A percentile compares a stretch with the other conserved stretches of the same genome.
These are phyloP conservation scores for Backusella sp. DNA, from an alignment of 192 early-diverging fungal species.

Conservation along the genomic window DNA sequence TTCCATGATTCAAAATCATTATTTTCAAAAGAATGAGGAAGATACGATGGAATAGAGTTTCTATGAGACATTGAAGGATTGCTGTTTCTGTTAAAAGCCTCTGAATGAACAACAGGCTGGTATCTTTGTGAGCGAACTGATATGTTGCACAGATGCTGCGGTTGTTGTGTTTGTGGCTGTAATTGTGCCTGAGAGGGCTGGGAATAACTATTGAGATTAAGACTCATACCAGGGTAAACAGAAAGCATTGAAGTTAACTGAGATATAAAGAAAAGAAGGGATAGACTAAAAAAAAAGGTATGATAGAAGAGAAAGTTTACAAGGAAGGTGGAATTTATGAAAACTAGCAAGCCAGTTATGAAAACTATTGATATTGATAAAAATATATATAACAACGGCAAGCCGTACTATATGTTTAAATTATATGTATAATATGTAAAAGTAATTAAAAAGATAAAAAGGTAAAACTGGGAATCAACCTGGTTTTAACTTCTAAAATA, in stretches of 20 bases:
- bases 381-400: constrained; percentile 3
- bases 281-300: constrained; percentile 4
- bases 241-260: constrained; percentile 19
- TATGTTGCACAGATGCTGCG: background rate
- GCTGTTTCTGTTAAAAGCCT: background rate
- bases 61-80: background rate
- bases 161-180: background rate
- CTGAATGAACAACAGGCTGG: background rate
- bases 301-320: background rate
- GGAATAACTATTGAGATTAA: background rate
- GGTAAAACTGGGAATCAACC: background rate
- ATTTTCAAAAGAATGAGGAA: background rate
- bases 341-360: constrained; percentile 9
- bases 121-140: background rate
- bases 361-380: background rate
- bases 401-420: constrained; percentile 4
- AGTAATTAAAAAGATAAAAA: background rate
- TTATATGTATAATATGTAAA: background rate
- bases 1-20: constrained; percentile 8
- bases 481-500: background rate
- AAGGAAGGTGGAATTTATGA: background rate
- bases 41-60: background rate
- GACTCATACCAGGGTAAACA: constrained; percentile 23
- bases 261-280: background rate
- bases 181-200: background rate